Percentiles rank a stretch among this genome's conserved stretches.
phyloP scores from a whole-genome alignment of 192 early-diverging fungal species.

The Phlyctochytrium bullatum region DNA sequence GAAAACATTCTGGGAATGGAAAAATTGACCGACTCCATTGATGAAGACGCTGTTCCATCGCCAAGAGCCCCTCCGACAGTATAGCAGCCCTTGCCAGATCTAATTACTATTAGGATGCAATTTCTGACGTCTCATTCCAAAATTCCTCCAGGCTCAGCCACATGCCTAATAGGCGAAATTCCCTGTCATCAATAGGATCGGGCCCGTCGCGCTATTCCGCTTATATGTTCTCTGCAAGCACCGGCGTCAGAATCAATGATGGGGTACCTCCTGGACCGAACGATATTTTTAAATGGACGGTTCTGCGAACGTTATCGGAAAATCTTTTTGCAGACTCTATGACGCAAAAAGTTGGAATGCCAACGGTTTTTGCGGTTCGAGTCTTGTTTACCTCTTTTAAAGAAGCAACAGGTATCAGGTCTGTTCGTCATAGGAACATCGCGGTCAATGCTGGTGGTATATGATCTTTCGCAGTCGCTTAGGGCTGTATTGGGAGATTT shows the following conservation, averaged over 20 bases:
- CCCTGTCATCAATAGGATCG: constrained; percentile 20
- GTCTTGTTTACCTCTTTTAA: constrained; percentile 1
- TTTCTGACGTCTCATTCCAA: constrained; percentile 11
- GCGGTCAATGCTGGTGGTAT: constrained; percentile 31
- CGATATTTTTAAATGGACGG: constrained; percentile 40
- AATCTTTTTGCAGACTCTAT: constrained; percentile 26
- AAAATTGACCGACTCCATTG: background rate
- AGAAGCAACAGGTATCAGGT: constrained; percentile 18
- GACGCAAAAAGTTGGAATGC: constrained; percentile 31
- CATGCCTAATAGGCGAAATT: constrained; percentile 13
- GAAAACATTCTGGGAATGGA: constrained; percentile 14
- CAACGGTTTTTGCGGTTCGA: constrained; percentile 35
- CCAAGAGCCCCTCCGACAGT: background rate
- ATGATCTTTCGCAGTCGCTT: constrained; percentile 35
- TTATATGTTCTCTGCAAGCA: too few species aligned
- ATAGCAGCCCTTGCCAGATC: background rate
- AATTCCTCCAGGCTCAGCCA: constrained; percentile 2
- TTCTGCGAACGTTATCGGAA: constrained; percentile 20
- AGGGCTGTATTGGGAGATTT: constrained; percentile 31
- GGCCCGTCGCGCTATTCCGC: constrained; percentile 5
- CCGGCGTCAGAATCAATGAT: too few species aligned
- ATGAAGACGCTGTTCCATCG: constrained; percentile 2
- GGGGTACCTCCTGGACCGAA: constrained; percentile 36
- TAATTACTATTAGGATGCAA: constrained; percentile 11
- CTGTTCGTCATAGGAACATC: constrained; percentile 40